Evolutionary conservation across 805 yeast species (phyloP).

Genomic region (Kluyveromyces nonfermentans): DNA sequence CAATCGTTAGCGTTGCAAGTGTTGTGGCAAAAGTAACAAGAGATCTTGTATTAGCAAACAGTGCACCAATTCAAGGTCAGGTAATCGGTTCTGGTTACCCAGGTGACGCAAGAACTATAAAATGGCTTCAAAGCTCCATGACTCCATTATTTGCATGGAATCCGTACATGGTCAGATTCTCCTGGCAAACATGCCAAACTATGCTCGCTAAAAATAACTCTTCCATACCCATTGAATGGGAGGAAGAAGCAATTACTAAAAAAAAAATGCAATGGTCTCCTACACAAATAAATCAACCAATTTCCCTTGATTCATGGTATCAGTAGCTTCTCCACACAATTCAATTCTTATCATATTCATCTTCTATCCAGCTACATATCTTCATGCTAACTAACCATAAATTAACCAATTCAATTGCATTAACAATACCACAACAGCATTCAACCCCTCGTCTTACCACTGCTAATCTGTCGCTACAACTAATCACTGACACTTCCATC

Average conservation of each 20-base stretch:
- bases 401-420: too few species aligned
- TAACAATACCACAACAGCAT: too few species aligned
- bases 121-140: conserved; percentile 57
- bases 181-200: conserved; percentile 91
- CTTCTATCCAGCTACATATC: neutral
- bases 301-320: conserved; percentile 24
- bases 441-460: too few species aligned
- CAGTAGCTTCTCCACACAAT: neutral
- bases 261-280: conserved; percentile 16
- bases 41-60: conserved; percentile 40
- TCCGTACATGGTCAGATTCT: conserved; percentile 59
- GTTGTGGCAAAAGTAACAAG: conserved; percentile 95
- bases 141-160: conserved; percentile 85
- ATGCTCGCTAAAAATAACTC: conserved; percentile 39
- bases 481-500: too few species aligned
- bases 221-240: conserved; percentile 48
- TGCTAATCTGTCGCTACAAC: too few species aligned
- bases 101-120: conserved; percentile 76
- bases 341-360: neutral
- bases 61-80: conserved; percentile 17
- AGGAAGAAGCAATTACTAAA: conserved; percentile 32
- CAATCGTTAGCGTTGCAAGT: conserved; percentile 90
- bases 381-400: too few species aligned
- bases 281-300: conserved; percentile 8
- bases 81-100: conserved; percentile 90